Conservation (phyloP, 2,329 filamentous ascomycete genomes). For the Grosmannia penicillata region DNA sequence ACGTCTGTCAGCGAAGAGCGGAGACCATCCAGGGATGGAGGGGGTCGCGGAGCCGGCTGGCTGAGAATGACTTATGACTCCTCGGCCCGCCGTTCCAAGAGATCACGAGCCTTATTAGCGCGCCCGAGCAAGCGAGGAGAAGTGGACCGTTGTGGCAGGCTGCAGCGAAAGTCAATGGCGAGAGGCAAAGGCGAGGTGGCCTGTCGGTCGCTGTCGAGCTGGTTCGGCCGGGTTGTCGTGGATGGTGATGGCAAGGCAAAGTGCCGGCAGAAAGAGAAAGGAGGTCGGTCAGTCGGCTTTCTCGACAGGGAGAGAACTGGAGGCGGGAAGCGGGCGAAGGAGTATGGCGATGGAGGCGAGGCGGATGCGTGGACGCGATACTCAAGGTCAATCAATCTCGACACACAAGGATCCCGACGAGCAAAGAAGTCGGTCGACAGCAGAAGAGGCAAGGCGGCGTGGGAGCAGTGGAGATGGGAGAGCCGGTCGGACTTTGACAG, state of each 20-base stretch:
- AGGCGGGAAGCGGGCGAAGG: neutral
- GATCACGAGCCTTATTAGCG: slow-evolving; percentile 6
- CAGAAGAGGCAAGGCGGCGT: slow-evolving; percentile 3
- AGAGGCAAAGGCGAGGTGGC: neutral
- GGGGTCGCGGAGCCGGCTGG: slow-evolving; percentile 19
- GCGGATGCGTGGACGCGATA: neutral
- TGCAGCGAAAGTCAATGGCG: neutral
- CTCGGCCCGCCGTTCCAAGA: slow-evolving; percentile 19
- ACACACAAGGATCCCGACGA: slow-evolving; percentile 7
- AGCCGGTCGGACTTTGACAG: neutral
- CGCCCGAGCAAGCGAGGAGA: neutral
- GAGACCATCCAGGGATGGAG: slow-evolving; percentile 24
- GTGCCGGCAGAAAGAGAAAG: too few relatives aligned
- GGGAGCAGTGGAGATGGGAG: slow-evolving; percentile 4
- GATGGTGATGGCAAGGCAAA: neutral
- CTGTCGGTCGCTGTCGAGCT: neutral
- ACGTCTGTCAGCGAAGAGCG: slow-evolving; percentile 9
- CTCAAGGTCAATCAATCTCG: slow-evolving; percentile 5
- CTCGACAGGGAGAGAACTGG: neutral
- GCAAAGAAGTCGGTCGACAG: slow-evolving; percentile 2
- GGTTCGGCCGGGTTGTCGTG: neutral
- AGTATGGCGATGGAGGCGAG: neutral
- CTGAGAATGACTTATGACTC: slow-evolving; percentile 32
- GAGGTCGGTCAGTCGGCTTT: too few relatives aligned
- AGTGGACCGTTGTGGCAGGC: neutral